phyloP scores from a whole-genome alignment of 192 early-diverging fungal species.

The Phlyctochytrium planicorne region DNA sequence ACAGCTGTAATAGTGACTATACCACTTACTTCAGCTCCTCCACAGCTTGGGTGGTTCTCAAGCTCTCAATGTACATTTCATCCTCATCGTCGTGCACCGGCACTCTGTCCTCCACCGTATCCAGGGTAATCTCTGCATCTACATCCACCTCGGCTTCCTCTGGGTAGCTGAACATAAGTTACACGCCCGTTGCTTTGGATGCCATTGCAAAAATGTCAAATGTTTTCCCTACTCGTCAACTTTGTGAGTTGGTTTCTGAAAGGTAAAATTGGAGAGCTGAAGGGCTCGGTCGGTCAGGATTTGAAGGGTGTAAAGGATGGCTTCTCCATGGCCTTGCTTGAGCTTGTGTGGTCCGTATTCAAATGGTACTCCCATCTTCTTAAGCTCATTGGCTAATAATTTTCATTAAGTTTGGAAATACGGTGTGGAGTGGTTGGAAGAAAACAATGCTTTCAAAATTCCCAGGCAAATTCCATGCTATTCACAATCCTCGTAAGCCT shows the following conservation, averaged over 20 bases:
- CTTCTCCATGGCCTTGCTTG: constrained; percentile 59
- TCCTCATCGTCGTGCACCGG: constrained; percentile 48
- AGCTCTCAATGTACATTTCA: constrained; percentile 39
- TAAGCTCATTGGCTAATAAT: constrained; percentile 47
- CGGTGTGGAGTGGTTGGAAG: no score
- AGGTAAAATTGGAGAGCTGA: constrained; percentile 32
- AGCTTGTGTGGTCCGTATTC: constrained; percentile 57
- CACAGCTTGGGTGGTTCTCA: constrained; percentile 6
- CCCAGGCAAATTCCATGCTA: no score
- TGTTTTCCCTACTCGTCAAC: constrained; percentile 49
- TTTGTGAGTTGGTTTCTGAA: constrained; percentile 52
- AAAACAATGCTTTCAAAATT: no score
- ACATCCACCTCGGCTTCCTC: constrained; percentile 64
- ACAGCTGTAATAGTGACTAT: no score
- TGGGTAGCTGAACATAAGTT: constrained; percentile 42
- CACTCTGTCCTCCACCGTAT: constrained; percentile 52
- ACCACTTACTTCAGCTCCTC: constrained; percentile 27
- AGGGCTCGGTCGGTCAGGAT: constrained; percentile 48
- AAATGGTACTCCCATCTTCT: constrained; percentile 48
- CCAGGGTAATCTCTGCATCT: constrained; percentile 60
- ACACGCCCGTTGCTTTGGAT: no score
- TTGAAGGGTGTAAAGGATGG: constrained; percentile 42
- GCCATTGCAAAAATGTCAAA: neutral
- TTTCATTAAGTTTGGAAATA: no score
- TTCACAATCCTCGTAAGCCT: no score